Percentiles rank a stretch among this genome's conserved stretches.
Evolutionary conservation across 192 early-diverging fungal species (phyloP).

Genomic region (Powellomyces hirtus): DNA sequence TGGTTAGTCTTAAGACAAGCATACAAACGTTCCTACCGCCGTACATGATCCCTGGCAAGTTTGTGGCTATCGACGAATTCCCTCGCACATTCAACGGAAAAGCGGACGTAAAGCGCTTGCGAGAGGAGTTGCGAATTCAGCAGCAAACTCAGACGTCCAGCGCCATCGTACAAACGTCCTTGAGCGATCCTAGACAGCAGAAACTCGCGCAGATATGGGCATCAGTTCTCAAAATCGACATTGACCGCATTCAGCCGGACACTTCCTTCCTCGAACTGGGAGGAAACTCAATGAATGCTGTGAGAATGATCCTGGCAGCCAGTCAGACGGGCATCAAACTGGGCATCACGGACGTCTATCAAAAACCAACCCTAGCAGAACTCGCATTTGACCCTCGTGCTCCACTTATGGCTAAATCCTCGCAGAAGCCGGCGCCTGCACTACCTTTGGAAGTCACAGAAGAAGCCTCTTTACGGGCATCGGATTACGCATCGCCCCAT

Average conservation of each 20-base stretch:
- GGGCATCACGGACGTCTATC: not conserved
- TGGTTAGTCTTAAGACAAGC: not conserved
- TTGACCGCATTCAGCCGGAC: not conserved
- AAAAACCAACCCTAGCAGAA: not conserved
- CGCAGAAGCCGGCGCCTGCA: not conserved
- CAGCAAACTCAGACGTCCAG: not conserved
- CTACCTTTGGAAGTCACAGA: not conserved
- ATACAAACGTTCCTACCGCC: conserved; percentile 17
- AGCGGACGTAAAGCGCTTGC: conserved; percentile 3
- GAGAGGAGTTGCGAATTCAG: not conserved
- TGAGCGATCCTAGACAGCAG: conserved; percentile 4
- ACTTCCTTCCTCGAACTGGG: conserved; percentile 43
- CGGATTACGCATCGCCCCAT: not conserved
- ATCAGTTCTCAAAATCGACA: not conserved
- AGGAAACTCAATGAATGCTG: conserved; percentile 35
- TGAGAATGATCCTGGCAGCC: conserved; percentile 1
- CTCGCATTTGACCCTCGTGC: not conserved
- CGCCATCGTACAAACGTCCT: not conserved
- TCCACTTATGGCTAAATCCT: not conserved
- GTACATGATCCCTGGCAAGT: conserved; percentile 33
- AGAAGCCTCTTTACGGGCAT: not conserved
- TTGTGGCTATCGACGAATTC: conserved; percentile 25
- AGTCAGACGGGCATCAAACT: not conserved
- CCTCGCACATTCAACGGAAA: conserved; percentile 35
- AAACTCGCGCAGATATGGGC: conserved; percentile 8